Percentiles rank a stretch among this genome's conserved stretches.
Evolutionary conservation across 805 yeast genomes (phyloP).

Genomic region (Lipomyces sp.): DNA sequence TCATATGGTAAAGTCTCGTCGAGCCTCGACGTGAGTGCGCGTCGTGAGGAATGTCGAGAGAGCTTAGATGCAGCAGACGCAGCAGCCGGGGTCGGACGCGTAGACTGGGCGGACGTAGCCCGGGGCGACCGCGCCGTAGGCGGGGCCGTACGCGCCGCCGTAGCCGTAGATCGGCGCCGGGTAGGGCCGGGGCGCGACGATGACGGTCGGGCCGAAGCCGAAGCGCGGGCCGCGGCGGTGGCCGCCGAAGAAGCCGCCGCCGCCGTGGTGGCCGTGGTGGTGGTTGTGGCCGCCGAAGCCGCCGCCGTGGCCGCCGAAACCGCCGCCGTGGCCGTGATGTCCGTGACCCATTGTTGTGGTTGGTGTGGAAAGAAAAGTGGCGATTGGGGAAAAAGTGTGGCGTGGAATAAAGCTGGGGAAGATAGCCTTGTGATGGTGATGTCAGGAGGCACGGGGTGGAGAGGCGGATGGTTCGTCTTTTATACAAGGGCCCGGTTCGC

Average conservation of each 20-base stretch:
- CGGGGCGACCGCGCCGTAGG: conserved; percentile 16
- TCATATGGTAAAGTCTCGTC: too few relatives aligned
- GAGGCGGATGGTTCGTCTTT: too few relatives aligned
- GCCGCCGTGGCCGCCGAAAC: conserved; percentile 13
- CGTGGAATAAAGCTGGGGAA: too few relatives aligned
- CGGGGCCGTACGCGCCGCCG: conserved; percentile 4
- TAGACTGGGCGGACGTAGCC: conserved; percentile 11
- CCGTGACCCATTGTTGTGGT: conserved; percentile 4
- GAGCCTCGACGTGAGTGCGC: too few relatives aligned
- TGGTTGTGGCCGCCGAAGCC: conserved; percentile 15
- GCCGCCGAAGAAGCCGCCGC: background rate
- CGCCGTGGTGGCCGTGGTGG: conserved; percentile 16
- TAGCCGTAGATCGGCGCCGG: conserved; percentile 20
- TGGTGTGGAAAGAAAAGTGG: too few relatives aligned
- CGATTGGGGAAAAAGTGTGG: too few relatives aligned
- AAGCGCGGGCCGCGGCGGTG: background rate
- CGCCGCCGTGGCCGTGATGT: conserved; percentile 6
- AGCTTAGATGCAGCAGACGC: conserved; percentile 20
- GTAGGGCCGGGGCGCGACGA: conserved; percentile 25
- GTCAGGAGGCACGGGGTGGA: too few relatives aligned
- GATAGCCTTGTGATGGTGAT: too few relatives aligned
- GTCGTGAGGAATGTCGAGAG: too few relatives aligned
- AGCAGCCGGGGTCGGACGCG: conserved; percentile 12
- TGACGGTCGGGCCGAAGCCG: conserved; percentile 24
- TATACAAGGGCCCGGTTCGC: too few relatives aligned